Evolutionary conservation across 192 early-diverging fungal genomes (phyloP).

Genomic region (Dissophora globulifera): DNA sequence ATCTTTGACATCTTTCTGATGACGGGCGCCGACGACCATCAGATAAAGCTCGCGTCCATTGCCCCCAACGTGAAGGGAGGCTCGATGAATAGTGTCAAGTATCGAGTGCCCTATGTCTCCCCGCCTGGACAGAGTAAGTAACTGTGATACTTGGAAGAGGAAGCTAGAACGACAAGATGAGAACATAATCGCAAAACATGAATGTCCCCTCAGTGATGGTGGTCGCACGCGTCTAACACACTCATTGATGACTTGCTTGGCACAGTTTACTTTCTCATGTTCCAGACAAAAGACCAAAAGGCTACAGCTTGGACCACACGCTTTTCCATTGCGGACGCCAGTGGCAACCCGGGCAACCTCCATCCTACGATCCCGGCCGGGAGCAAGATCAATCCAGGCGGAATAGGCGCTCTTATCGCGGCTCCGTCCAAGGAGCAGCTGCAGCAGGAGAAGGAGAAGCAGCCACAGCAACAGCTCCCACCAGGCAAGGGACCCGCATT

Average conservation of each 20-base stretch:
- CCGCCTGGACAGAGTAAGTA: conserved; percentile 44
- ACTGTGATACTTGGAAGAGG: no score
- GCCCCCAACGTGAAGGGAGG: conserved; percentile 37
- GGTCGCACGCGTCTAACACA: no score
- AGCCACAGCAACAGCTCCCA: not conserved
- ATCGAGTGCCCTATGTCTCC: conserved; percentile 33
- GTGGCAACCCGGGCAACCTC: conserved; percentile 25
- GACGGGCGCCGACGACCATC: conserved; percentile 43
- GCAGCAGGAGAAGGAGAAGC: not conserved
- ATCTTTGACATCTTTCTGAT: conserved; percentile 50
- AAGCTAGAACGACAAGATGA: no score
- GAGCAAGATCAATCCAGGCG: conserved; percentile 41
- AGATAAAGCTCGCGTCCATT: conserved; percentile 35
- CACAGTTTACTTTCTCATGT: conserved; percentile 50
- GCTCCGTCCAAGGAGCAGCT: not conserved
- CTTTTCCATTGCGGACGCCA: conserved; percentile 36
- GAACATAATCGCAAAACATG: no score
- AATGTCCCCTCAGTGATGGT: no score
- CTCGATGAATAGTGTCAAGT: conserved; percentile 17
- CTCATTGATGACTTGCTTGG: no score
- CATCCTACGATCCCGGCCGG: conserved; percentile 29
- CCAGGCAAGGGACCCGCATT: no score
- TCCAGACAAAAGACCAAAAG: conserved; percentile 34
- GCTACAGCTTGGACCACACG: conserved; percentile 40
- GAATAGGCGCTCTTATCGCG: conserved; percentile 16